Base-by-base conservation (phyloP, 2,329 filamentous ascomycete species). In the Aspergillus sp. region DNA sequence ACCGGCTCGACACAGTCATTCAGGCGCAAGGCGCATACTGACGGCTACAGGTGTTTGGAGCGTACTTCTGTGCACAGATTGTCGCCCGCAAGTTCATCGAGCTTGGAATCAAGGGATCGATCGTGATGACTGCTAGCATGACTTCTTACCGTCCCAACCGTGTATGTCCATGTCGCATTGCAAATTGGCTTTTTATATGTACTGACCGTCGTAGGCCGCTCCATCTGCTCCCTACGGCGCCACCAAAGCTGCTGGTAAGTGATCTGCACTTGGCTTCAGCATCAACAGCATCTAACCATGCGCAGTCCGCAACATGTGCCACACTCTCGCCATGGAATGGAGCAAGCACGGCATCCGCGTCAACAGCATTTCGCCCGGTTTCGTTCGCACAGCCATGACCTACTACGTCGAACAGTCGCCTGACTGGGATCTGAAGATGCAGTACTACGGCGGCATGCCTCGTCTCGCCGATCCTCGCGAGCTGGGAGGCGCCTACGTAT, bases 361-460 rank as follows among this genome's bases (percentile, higher is more conserved):
- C 35, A 80, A 80, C 68, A 70, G 66, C 20, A 67, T 80, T 41
- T 77, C 74, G 0, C 77, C 77, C 0, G 77, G 73, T 0, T 75
- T 75, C 33, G 67, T 76, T 4, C 60, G 65, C 66, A 60, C 76
- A 0, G 75, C 74, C 4, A 68, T 79, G 67, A 79, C 76, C 9
- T 79, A 78, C 61, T 78, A 76, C 58, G 78, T 83, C 4, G 73
- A 73, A n/a, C 70, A 73, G 14, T 76, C n/a, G n/a, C n/a, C 78
- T 0, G 80, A 82, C 60, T 83, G 79, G 81, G 76, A 79, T 51
- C 68, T 74, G 55, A 79, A 83, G 68, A 75, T 83, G 69, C 77
- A 81, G 65, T 82, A 83, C 60, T 82, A 82, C 58, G 79, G 80
- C 2, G 80, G 80, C 3, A 82, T 83, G 72, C 79, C 79, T 10